These are phyloP conservation scores for Puccinia coronata DNA, from an alignment of 1,284 basidiomycete genomes.

Conservation along the genomic window DNA sequence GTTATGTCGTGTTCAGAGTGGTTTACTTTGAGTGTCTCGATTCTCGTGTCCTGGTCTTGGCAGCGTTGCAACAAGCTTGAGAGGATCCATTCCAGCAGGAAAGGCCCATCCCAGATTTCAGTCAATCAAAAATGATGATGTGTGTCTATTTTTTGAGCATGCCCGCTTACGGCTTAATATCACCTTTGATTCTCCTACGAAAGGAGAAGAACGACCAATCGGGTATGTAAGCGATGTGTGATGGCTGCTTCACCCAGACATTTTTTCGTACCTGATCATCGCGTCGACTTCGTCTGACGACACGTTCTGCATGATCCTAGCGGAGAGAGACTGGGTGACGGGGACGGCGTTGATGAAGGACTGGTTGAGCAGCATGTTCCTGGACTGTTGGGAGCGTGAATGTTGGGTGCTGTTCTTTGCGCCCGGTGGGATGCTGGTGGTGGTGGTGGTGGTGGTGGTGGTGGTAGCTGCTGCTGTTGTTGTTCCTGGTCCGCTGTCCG, in stretches of 20 bases:
- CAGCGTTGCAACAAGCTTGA: background rate
- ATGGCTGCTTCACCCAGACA: background rate
- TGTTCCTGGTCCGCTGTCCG: background rate
- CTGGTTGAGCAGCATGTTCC: background rate
- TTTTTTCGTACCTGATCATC: conserved; percentile 13
- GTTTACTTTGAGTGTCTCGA: conserved; percentile 17
- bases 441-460: too few species aligned
- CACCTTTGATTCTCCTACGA: conserved; percentile 6
- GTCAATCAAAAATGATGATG: too few species aligned
- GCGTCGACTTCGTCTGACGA: conserved; percentile 22
- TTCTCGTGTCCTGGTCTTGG: conserved; percentile 6
- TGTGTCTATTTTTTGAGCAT: background rate
- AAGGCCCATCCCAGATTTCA: too few species aligned
- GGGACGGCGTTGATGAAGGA: background rate
- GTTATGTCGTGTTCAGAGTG: too few species aligned
- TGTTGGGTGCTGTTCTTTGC: background rate
- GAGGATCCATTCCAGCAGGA: background rate
- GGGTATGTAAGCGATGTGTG: background rate
- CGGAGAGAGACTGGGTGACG: background rate
- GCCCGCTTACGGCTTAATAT: conserved; percentile 15
- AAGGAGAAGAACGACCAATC: background rate
- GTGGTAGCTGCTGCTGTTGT: too few species aligned
- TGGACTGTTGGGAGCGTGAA: background rate
- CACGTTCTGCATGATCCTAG: conserved; percentile 14
- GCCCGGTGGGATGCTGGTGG: background rate